phyloP scores from a whole-genome alignment of 768 basidiomycete species.

The Tricholoma hemisulphureum region DNA sequence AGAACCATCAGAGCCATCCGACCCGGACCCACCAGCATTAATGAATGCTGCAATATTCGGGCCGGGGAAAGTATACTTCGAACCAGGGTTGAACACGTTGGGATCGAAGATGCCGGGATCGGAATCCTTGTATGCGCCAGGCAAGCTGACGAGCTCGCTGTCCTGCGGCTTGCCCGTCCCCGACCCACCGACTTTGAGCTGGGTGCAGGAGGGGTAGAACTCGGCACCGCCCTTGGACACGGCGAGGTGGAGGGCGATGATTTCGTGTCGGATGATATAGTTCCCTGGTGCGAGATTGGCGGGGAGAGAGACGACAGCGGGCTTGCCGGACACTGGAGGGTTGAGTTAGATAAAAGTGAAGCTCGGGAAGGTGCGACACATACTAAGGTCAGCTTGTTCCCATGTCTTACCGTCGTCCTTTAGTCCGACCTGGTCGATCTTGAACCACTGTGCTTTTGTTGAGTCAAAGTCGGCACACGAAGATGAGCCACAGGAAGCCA shows the following conservation, averaged over 20 bases:
- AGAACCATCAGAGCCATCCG: background rate
- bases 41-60: conserved; percentile 47
- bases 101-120: conserved; percentile 71
- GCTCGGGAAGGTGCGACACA: conserved; percentile 14
- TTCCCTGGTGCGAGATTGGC: conserved; percentile 59
- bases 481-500: conserved; percentile 58
- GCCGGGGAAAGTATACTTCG: conserved; percentile 48
- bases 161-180: conserved; percentile 45
- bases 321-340: conserved; percentile 37
- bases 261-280: conserved; percentile 77
- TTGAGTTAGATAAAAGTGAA: background rate
- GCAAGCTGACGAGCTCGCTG: conserved; percentile 59
- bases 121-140: conserved; percentile 68
- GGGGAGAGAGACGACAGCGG: conserved; percentile 45
- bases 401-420: conserved; percentile 42
- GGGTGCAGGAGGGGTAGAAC: conserved; percentile 75
- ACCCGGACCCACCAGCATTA: conserved; percentile 6
- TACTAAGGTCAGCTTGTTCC: conserved; percentile 56
- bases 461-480: conserved; percentile 62
- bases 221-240: conserved; percentile 61
- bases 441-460: conserved; percentile 68
- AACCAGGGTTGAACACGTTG: conserved; percentile 36
- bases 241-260: conserved; percentile 74
- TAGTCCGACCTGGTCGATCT: conserved; percentile 56
- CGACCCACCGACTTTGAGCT: conserved; percentile 54